Base-by-base conservation (phyloP, 352 stramenopile genomes). In the Aphanomyces astaci region DNA sequence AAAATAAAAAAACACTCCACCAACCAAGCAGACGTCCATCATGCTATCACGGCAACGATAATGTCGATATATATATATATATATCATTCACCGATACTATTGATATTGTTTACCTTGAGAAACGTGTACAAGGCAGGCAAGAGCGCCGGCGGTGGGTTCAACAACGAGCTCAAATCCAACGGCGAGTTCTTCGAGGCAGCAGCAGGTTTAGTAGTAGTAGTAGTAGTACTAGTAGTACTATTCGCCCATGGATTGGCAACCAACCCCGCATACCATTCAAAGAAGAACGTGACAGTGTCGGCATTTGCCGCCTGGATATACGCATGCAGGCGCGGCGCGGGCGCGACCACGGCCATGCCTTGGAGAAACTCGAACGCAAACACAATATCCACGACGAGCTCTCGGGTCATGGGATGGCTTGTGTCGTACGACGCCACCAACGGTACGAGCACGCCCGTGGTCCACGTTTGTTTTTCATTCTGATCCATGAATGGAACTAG, bases 241-340 rank as follows among this genome's bases (percentile, higher is more conserved):
- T 46, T 74, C 46, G 15, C 24, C 86, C 86, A 95, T 33, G 86
- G 86, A 56, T 92, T 84, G 22, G 66, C 67, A 59, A 88, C 75
- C 43, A 92, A 80, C 27, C 84, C 84, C 25, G 81, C 84, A 63
- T 89, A 91, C 86, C 86, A 95, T 30, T 76, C 74, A 57, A 83
- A 89, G 3, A 92, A 59, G 40, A 93, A 93, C 25, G 25, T 59
- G 51, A 25, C 51, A 30, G 11, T 59, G 51, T 33, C 51, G 5
- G 51, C 22, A 24, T 81, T 56, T 36, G 81, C 64, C 25, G 90
- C 92, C 0, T 75, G 76, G 19, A 86, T 69, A 53, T 81, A 73
- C 19, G 75, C 78, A 17, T 79, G 76, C 71, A 80, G 89, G 69
- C 90, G 92, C 73, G 92, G 82, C 10, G 76, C 73, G 28, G 80